Base-by-base conservation (phyloP, 148 eudicot species). In the Chenopodium formosanum region DNA sequence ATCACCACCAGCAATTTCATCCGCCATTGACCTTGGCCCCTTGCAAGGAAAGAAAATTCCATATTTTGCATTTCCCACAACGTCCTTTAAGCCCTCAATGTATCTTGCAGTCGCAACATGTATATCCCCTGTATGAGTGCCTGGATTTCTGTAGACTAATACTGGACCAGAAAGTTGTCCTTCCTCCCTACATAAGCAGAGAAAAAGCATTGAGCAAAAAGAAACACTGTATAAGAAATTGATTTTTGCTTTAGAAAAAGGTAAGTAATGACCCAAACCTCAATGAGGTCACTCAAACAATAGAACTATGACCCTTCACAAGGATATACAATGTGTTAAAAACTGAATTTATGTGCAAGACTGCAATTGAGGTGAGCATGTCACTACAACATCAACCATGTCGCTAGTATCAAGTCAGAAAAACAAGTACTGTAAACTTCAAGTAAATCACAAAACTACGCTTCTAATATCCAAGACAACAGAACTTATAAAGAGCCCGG, bases 1-100 rank as follows among this genome's bases (percentile, higher is more conserved):
- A 80, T 94, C 98, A 53, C 98, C 97, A 72, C 90, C 93, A 16
- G 98, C 98, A 65, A 94, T 90, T 91, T 94, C 98, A 67, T 86
- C 90, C 4, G 87, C 97, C 70, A 87, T 88, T 9, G 95, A 90
- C 78, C 94, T 90, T 53, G 37, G 70, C n/a, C 98, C 98, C 67
- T 88, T 89, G 1, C 87, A 81, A 19, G 95, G 90, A 74, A 94
- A 94, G 78, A 94, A 91, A 71, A 91, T 93, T 23, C 84, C 97
- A 83, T 90, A 91, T 79, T 90, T 94, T 25, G 98, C 83, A 76
- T 89, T 89, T 13, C 98, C 97, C 10, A 94, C 89, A 72, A 86
- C 9, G 0, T 88, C 90, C 72, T 85, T 88, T 85, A 94, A 50
- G 16, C 76, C 85, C 81, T 87, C 74, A 2, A 88, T 78, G 68